These are phyloP conservation scores for Royoungia palumana DNA, from an alignment of 768 basidiomycete genomes.

Conservation along the genomic window DNA sequence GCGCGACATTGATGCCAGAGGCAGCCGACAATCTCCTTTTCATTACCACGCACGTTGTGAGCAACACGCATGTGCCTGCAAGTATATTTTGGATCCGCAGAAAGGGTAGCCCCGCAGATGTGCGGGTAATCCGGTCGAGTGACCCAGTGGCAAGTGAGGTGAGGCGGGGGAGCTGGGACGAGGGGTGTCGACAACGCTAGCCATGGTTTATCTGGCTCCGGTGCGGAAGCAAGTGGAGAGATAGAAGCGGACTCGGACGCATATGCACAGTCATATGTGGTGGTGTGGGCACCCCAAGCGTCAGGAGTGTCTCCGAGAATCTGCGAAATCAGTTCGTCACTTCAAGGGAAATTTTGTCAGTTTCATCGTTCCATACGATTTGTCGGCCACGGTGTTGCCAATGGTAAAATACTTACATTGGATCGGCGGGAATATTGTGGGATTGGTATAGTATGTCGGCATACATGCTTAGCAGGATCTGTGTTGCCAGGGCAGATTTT, in stretches of 20 bases:
- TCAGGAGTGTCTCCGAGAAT: constrained; percentile 1
- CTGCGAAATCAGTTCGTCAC: constrained; percentile 16
- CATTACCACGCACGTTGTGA: constrained; percentile 19
- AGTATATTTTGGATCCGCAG: constrained; percentile 5
- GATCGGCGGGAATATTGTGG: background rate
- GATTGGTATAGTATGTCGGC: background rate
- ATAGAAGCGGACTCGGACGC: background rate
- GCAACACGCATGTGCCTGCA: constrained; percentile 14
- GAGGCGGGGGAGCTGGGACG: background rate
- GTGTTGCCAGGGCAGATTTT: background rate
- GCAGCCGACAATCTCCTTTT: constrained; percentile 10
- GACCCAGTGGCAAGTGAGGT: constrained; percentile 15
- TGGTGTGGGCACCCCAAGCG: no score
- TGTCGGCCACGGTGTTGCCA: no score
- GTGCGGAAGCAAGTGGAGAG: background rate
- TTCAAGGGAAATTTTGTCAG: constrained; percentile 4
- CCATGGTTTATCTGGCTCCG: no score
- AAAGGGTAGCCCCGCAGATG: constrained; percentile 8
- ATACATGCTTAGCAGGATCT: background rate
- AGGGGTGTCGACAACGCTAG: background rate
- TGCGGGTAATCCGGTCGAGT: background rate
- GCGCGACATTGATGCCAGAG: constrained; percentile 12
- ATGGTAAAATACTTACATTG: constrained; percentile 9
- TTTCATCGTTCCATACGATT: no score
- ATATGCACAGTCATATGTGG: background rate